Conservation (phyloP, 2,329 filamentous ascomycete genomes). For the Fusarium proliferatum region DNA sequence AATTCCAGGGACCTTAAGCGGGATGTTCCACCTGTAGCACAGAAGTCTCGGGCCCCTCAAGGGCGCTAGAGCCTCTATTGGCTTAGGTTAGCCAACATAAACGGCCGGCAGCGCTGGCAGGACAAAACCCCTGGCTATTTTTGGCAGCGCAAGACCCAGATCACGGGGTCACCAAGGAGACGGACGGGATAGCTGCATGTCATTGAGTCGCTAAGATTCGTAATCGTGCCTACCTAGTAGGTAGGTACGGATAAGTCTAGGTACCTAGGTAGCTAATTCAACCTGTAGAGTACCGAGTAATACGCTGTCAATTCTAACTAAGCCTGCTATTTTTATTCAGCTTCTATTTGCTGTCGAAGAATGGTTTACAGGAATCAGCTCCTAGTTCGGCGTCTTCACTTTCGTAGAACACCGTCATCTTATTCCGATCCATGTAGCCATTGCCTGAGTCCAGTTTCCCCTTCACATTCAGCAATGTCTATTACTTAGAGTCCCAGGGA, state of each 20-base stretch:
- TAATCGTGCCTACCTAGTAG: background rate
- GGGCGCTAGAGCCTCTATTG: slow-evolving; percentile 21
- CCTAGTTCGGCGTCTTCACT: background rate
- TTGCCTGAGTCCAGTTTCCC: background rate
- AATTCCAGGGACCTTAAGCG: slow-evolving; percentile 31
- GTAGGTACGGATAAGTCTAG: background rate
- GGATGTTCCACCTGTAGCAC: slow-evolving; percentile 28
- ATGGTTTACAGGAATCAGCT: background rate
- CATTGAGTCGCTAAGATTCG: slow-evolving; percentile 16
- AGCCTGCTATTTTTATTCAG: background rate
- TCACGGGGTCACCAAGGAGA: slow-evolving; percentile 12
- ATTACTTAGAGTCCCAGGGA: background rate
- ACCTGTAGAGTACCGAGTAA: background rate
- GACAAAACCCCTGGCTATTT: slow-evolving; percentile 37
- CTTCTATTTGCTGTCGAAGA: background rate
- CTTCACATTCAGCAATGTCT: background rate
- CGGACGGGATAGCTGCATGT: slow-evolving; percentile 2
- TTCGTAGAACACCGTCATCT: background rate
- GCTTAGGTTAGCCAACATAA: slow-evolving; percentile 15
- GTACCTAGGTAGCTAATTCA: no score
- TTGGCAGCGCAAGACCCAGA: background rate
- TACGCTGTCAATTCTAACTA: background rate
- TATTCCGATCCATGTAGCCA: background rate
- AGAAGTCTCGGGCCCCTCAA: slow-evolving; percentile 18
- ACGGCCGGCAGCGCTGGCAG: slow-evolving; percentile 9